Evolutionary conservation across 495 filamentous ascomycete species (phyloP).

Genomic region (Friedmanniomyces simplex): DNA sequence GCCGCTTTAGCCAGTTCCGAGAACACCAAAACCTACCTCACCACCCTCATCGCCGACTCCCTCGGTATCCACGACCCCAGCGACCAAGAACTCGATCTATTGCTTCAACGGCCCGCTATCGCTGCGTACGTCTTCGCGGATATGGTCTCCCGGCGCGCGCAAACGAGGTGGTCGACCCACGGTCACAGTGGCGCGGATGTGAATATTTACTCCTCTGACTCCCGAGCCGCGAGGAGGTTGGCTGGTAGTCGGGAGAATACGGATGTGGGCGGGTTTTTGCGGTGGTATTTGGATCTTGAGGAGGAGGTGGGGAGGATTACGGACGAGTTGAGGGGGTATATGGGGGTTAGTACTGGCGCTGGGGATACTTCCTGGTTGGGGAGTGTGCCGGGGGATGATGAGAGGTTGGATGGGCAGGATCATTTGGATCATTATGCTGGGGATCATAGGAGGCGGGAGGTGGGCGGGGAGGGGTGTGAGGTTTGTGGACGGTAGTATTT

Average conservation of each 20-base stretch:
- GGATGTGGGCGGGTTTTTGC: slow-evolving; percentile 72
- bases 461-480: slow-evolving; percentile 12
- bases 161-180: slow-evolving; percentile 86
- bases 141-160: slow-evolving; percentile 76
- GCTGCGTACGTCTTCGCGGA: slow-evolving; percentile 59
- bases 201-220: slow-evolving; percentile 68
- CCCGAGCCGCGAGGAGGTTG: slow-evolving; percentile 41
- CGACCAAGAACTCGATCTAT: slow-evolving; percentile 54
- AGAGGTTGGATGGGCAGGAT: slow-evolving; percentile 32
- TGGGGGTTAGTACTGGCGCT: slow-evolving; percentile 13
- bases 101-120: slow-evolving; percentile 46
- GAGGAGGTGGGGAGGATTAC: slow-evolving; percentile 63
- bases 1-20: slow-evolving; percentile 17
- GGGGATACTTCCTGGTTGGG: slow-evolving; percentile 29
- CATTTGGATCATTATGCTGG: slow-evolving; percentile 33
- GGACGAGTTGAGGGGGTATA: slow-evolving; percentile 55
- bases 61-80: slow-evolving; percentile 68
- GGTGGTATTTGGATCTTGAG: slow-evolving; percentile 62
- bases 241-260: slow-evolving; percentile 91
- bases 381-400: slow-evolving; percentile 22
- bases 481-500: slow-evolving; percentile 5
- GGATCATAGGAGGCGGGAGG: slow-evolving; percentile 27
- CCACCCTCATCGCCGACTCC: slow-evolving; percentile 48
- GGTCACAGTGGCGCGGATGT: slow-evolving; percentile 86
- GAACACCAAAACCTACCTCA: slow-evolving; percentile 48